phyloP scores from a whole-genome alignment of 164 flowering plant species.

The Stephania cephalantha region DNA sequence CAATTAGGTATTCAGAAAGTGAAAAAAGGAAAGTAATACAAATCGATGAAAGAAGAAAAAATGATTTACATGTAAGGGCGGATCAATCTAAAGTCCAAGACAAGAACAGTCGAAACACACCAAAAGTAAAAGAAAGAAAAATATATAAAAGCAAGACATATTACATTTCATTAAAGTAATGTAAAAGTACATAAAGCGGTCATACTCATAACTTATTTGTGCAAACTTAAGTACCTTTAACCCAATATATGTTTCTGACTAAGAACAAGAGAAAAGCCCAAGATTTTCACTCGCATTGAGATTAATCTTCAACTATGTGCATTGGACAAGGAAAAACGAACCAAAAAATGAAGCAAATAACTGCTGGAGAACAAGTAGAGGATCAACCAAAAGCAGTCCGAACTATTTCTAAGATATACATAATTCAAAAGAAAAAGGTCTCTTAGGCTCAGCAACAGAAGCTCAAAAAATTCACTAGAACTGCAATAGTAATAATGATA shows the following conservation, averaged over 20 bases:
- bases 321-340: background rate
- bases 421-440: background rate
- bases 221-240: background rate
- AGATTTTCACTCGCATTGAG: background rate
- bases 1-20: no score
- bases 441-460: background rate
- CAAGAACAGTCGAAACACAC: no score
- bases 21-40: no score
- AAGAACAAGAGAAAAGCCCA: background rate
- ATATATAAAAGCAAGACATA: no score
- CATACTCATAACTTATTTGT: background rate
- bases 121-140: no score
- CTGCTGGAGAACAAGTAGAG: background rate
- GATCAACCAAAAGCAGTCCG: no score
- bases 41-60: no score
- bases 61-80: no score
- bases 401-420: no score
- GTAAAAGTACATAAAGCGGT: background rate
- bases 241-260: background rate
- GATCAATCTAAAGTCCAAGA: no score
- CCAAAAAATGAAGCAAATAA: background rate
- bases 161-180: no score
- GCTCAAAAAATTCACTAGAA: background rate
- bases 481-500: background rate
- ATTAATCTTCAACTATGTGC: background rate